Percentiles rank a stretch among this genome's conserved stretches.
These are phyloP conservation scores for Rhynchospora breviuscula DNA, from an alignment of 176 grass and related monocot species.

Conservation along the genomic window DNA sequence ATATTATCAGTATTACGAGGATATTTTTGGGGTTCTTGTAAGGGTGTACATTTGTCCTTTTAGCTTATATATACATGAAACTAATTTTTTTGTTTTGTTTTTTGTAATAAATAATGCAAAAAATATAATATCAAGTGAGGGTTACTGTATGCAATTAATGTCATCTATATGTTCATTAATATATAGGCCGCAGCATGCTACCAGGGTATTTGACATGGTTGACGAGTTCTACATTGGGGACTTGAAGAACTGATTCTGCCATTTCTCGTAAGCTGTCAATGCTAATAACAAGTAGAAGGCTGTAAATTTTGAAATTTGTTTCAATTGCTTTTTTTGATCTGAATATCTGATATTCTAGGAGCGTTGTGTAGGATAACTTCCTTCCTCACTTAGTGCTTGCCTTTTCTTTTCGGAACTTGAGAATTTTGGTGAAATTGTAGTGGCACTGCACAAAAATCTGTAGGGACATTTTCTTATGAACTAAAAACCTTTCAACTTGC, in stretches of 20 bases:
- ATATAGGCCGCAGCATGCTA: constrained; percentile 68
- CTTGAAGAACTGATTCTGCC: constrained; percentile 42
- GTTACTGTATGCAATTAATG: no score
- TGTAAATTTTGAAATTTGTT: neutral
- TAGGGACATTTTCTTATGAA: neutral
- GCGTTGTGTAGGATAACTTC: neutral
- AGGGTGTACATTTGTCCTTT: no score
- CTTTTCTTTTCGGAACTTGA: neutral
- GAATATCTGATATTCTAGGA: neutral
- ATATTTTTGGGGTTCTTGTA: no score
- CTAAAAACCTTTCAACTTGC: neutral
- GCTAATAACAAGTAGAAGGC: neutral
- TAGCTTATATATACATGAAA: no score
- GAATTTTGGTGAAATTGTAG: neutral
- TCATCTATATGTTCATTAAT: neutral
- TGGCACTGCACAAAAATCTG: neutral
- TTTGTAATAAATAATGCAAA: neutral
- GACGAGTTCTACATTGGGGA: constrained; percentile 79
- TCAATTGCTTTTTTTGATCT: neutral
- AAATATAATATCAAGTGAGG: neutral
- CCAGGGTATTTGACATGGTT: constrained; percentile 78
- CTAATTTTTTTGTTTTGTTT: no score
- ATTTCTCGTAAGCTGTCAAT: neutral
- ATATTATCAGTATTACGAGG: no score
- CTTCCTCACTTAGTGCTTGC: neutral